These are phyloP conservation scores for Pleurotus cornucopiae DNA, from an alignment of 768 basidiomycete genomes.

Conservation along the genomic window DNA sequence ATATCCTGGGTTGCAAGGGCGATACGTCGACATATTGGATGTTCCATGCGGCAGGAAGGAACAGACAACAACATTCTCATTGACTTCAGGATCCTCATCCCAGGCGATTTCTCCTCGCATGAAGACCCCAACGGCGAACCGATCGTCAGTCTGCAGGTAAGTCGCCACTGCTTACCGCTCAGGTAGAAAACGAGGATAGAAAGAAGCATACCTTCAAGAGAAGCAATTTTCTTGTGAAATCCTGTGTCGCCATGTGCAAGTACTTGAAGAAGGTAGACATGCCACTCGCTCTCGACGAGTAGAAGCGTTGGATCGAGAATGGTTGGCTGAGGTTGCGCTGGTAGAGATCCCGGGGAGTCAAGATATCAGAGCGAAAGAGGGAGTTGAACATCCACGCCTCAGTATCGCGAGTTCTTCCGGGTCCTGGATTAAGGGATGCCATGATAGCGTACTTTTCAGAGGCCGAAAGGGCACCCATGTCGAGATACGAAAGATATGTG, in stretches of 20 bases:
- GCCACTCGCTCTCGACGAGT: conserved; percentile 50
- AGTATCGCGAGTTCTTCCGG: conserved; percentile 18
- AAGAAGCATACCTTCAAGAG: conserved; percentile 44
- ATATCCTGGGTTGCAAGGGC: conserved; percentile 49
- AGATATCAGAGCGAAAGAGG: conserved; percentile 55
- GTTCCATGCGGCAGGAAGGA: conserved; percentile 57
- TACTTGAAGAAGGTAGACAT: conserved; percentile 59
- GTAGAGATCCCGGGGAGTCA: conserved; percentile 46
- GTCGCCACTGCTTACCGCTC: background rate
- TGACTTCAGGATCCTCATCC: conserved; percentile 55
- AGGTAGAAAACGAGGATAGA: background rate
- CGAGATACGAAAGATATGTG: conserved; percentile 45
- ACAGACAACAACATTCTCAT: conserved; percentile 56
- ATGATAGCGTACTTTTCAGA: conserved; percentile 52
- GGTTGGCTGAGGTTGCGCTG: conserved; percentile 47
- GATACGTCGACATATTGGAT: conserved; percentile 41
- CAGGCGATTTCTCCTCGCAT: conserved; percentile 55
- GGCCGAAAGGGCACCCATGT: conserved; percentile 51
- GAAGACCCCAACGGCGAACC: conserved; percentile 62
- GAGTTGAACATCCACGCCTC: conserved; percentile 62
- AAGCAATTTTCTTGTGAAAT: conserved; percentile 55
- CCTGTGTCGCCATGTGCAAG: conserved; percentile 48
- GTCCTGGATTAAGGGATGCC: conserved; percentile 32
- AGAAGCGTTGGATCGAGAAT: conserved; percentile 55
- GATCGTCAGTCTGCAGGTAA: conserved; percentile 46